Evolutionary conservation across 345 rosid species (phyloP), one percentile per base, ranked within the genome.

Genomic region (Dipteronia dyeriana): DNA sequence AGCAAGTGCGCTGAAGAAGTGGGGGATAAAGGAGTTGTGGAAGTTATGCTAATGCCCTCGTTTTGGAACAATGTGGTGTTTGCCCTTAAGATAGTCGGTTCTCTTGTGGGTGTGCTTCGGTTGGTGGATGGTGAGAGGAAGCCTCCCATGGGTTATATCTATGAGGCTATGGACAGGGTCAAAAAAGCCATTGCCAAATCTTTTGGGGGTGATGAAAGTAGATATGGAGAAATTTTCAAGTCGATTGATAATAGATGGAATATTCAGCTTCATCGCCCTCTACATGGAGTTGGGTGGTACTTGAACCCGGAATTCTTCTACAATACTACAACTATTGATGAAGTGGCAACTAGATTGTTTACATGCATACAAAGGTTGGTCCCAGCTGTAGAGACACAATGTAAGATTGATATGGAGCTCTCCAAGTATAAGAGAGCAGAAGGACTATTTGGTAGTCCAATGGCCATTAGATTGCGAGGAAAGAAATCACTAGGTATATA

Each of bases 241-340:
- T 71, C 79, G 7, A 82, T 76, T 64, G 80, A 82, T 62, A 1
- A 1, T 0, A 65, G 68, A 14, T 76, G 85, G 73, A 62, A 79
- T 7, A 0, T 0, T 5, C 68, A 76, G 45, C 72, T 76, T 19
- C 53, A 75, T 59, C 31, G 38, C 8, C 78, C 73, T 11, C 66
- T 82, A 23, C 73, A 79, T 67, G 78, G 43, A 43, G 71, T 17
- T 11, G 39, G 41, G 4, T 51, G 38, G 34, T 76, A 54, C 25
- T 45, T 57, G 14, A 79, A 79, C 59, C 78, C 11, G 0, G 26
- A 22, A 4, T 66, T 20, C 19, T 76, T 79, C 20, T 57, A 70
- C 45, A 14, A 63, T 0, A 2, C 26, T 7, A 22, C 70, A 39
- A 17, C 66, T 0, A n/a, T 8, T 10, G 78, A 79, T 57, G 13